A percentile compares a stretch with the other conserved stretches of the same genome.
These are phyloP conservation scores for Aspergillus quadricinctus DNA, from an alignment of 2,329 filamentous ascomycete species.

Conservation along the genomic window DNA sequence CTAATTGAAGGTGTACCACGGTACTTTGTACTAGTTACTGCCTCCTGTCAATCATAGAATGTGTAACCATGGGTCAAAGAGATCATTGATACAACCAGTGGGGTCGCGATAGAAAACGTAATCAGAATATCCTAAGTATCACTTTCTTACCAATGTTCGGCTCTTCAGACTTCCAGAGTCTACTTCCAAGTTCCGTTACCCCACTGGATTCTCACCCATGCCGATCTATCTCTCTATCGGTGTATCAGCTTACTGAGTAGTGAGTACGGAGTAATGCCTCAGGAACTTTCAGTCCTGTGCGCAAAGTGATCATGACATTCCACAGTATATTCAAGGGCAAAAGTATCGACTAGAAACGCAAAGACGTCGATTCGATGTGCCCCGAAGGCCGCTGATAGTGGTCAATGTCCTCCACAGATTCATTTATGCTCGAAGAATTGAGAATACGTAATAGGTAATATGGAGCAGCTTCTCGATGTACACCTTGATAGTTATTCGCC, in stretches of 20 bases:
- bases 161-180: background rate
- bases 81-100: constrained; percentile 16
- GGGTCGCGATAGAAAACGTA: constrained; percentile 11
- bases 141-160: background rate
- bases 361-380: background rate
- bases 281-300: background rate
- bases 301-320: background rate
- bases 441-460: background rate
- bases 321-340: background rate
- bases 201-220: background rate
- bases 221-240: background rate
- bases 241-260: background rate
- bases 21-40: background rate
- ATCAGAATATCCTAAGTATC: background rate
- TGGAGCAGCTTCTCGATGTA: background rate
- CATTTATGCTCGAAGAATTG: background rate
- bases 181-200: background rate
- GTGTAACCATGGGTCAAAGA: constrained; percentile 12
- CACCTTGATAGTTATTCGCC: too few species aligned
- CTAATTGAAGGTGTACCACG: constrained; percentile 1
- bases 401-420: background rate
- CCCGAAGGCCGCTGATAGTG: background rate
- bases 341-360: background rate
- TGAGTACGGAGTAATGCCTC: background rate
- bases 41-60: background rate